These are phyloP conservation scores for Colletotrichum neosansevieriae DNA, from an alignment of 2,329 filamentous ascomycete species.

Conservation along the genomic window DNA sequence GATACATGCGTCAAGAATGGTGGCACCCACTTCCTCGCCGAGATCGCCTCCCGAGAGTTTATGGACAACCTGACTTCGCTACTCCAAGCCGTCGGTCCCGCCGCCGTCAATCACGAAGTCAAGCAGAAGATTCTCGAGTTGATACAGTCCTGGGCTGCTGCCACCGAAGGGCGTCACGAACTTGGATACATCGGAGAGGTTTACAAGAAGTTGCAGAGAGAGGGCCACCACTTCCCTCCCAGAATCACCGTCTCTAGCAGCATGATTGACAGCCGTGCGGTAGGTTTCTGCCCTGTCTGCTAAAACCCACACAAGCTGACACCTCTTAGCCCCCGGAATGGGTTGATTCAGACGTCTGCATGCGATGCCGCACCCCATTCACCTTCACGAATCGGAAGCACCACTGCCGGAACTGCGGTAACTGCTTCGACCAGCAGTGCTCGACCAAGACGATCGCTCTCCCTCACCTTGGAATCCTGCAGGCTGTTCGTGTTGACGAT, in stretches of 20 bases:
- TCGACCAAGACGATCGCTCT: slow-evolving; percentile 89
- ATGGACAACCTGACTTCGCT: slow-evolving; percentile 97
- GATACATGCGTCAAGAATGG: slow-evolving; percentile 99
- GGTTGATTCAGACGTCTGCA: slow-evolving; percentile 97
- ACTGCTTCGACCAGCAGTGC: slow-evolving; percentile 96
- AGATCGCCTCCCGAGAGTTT: slow-evolving; percentile 97
- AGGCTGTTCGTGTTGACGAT: slow-evolving; percentile 94
- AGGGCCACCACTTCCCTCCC: slow-evolving; percentile 91
- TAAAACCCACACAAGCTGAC: not conserved
- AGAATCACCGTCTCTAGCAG: slow-evolving; percentile 89
- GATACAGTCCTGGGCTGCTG: slow-evolving; percentile 92
- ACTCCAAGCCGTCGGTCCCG: slow-evolving; percentile 81
- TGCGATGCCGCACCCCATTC: slow-evolving; percentile 95
- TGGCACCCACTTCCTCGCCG: slow-evolving; percentile 91
- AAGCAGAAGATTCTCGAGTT: slow-evolving; percentile 91
- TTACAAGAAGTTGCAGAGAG: slow-evolving; percentile 83
- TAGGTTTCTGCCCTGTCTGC: slow-evolving; percentile 61
- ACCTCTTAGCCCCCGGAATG: slow-evolving; percentile 85
- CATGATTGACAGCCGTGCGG: slow-evolving; percentile 97
- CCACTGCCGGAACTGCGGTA: slow-evolving; percentile 97
- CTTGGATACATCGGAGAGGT: slow-evolving; percentile 89
- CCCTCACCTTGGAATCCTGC: slow-evolving; percentile 91
- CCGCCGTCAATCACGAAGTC: slow-evolving; percentile 85
- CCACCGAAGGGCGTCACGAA: slow-evolving; percentile 86
- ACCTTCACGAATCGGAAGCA: slow-evolving; percentile 99